Conservation (phyloP, 106 monocot genomes). For the Apostasia shenzhenica region DNA sequence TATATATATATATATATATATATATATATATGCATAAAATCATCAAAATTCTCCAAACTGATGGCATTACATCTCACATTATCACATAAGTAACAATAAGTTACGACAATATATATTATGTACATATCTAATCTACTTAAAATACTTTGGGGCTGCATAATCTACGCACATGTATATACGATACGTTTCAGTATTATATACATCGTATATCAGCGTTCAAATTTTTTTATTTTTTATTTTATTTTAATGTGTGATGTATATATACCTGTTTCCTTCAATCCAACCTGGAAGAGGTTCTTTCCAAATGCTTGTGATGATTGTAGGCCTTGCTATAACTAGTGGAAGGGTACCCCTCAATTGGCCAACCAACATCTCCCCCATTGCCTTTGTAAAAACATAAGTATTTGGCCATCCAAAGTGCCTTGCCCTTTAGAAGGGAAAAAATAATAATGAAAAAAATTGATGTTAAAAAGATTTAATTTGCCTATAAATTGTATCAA, state of each 20-base stretch:
- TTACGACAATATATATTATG: too few relatives aligned
- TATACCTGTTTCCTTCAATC: slow-evolving; percentile 67
- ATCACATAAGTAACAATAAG: too few relatives aligned
- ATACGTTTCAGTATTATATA: neutral
- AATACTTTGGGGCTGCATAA: too few relatives aligned
- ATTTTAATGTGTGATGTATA: neutral
- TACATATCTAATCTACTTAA: too few relatives aligned
- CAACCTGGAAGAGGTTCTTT: slow-evolving; percentile 73
- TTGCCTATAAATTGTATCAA: too few relatives aligned
- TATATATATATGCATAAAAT: too few relatives aligned
- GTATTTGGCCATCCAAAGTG: slow-evolving; percentile 49
- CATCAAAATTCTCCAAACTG: too few relatives aligned
- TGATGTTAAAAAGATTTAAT: neutral
- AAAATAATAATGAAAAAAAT: neutral
- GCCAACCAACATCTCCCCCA: slow-evolving; percentile 40
- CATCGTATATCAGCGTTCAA: neutral
- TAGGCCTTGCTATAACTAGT: slow-evolving; percentile 33
- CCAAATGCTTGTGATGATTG: slow-evolving; percentile 37
- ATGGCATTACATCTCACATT: too few relatives aligned
- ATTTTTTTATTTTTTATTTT: neutral
- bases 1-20: too few relatives aligned
- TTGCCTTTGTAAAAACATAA: slow-evolving; percentile 45
- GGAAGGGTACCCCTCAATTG: slow-evolving; percentile 25
- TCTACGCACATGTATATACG: too few relatives aligned
- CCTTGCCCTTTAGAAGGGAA: slow-evolving; percentile 15